Percentiles rank a stretch among this genome's conserved stretches.
These are phyloP conservation scores for Pholiota microspora DNA, from an alignment of 768 basidiomycete genomes.

Conservation along the genomic window DNA sequence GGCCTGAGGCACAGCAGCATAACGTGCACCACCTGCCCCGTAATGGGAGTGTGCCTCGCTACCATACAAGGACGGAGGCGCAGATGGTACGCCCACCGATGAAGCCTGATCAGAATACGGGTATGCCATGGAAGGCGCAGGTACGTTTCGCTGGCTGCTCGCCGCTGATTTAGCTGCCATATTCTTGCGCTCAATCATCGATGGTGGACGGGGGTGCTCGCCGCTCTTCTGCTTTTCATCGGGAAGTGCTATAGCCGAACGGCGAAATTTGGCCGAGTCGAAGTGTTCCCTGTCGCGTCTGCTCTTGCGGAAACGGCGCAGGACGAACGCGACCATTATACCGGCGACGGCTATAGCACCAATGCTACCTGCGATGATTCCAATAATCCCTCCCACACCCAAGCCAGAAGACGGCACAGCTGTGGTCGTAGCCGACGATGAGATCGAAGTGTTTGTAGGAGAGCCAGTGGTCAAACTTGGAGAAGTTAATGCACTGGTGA, in stretches of 20 bases:
- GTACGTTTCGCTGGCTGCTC: slow-evolving; percentile 2
- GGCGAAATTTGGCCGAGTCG: slow-evolving; percentile 49
- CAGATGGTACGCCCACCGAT: not conserved
- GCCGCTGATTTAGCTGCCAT: slow-evolving; percentile 13
- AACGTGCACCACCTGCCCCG: slow-evolving; percentile 10
- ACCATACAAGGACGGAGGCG: slow-evolving; percentile 13
- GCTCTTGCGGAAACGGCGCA: slow-evolving; percentile 35
- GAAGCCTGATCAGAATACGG: slow-evolving; percentile 16
- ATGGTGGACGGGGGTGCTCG: slow-evolving; percentile 26
- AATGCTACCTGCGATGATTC: slow-evolving; percentile 23
- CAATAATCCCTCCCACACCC: slow-evolving; percentile 24
- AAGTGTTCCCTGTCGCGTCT: slow-evolving; percentile 39
- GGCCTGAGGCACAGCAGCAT: slow-evolving; percentile 12
- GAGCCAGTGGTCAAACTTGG: not conserved
- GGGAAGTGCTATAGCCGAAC: slow-evolving; percentile 42
- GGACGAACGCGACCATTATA: slow-evolving; percentile 22
- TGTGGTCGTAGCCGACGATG: not conserved
- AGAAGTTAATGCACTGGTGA: too few relatives aligned
- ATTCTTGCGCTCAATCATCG: slow-evolving; percentile 29
- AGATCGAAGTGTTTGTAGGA: not conserved
- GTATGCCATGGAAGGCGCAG: slow-evolving; percentile 16
- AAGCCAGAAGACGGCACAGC: slow-evolving; percentile 9
- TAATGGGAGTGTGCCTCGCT: slow-evolving; percentile 9
- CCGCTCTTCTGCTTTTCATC: slow-evolving; percentile 19
- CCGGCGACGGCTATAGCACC: slow-evolving; percentile 22